Evolutionary conservation across 2,329 filamentous ascomycete genomes (phyloP).

Genomic region (Penicillium sp.): DNA sequence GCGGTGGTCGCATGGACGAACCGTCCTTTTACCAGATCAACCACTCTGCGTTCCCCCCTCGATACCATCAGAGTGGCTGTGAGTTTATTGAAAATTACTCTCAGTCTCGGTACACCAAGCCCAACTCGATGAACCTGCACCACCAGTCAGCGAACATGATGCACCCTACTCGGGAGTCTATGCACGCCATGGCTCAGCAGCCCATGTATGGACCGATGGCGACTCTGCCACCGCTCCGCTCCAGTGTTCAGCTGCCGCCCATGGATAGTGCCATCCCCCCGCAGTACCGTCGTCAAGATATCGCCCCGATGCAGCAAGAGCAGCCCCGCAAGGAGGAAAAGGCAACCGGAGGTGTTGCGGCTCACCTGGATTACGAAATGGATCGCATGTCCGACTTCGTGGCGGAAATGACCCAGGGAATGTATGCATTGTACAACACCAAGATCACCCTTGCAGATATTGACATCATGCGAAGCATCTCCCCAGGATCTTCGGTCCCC

Average conservation of each 20-base stretch:
- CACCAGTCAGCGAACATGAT: constrained; percentile 30
- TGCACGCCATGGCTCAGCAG: constrained; percentile 34
- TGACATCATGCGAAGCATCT: constrained; percentile 65
- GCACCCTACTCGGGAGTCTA: constrained; percentile 34
- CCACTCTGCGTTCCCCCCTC: constrained; percentile 42
- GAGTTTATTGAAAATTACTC: constrained; percentile 50
- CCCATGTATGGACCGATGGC: constrained; percentile 38
- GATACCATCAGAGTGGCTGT: constrained; percentile 45
- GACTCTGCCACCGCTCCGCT: constrained; percentile 43
- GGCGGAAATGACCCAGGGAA: constrained; percentile 78
- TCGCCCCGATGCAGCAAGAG: constrained; percentile 34
- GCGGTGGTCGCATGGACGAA: constrained; percentile 41
- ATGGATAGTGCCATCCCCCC: constrained; percentile 44
- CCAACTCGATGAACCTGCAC: constrained; percentile 36
- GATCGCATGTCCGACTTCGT: constrained; percentile 95
- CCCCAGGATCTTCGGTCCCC: constrained; percentile 62
- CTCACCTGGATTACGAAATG: constrained; percentile 95
- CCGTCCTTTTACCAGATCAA: constrained; percentile 41
- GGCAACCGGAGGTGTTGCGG: constrained; percentile 81
- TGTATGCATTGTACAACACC: constrained; percentile 62
- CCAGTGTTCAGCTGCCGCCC: constrained; percentile 40
- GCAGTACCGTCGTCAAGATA: constrained; percentile 45
- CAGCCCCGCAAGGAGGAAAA: constrained; percentile 61
- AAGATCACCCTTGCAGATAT: constrained; percentile 61
- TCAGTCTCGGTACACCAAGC: constrained; percentile 42